Base-by-base conservation (phyloP, 495 filamentous ascomycete species). In the Hypomontagnella submonticulosa region DNA sequence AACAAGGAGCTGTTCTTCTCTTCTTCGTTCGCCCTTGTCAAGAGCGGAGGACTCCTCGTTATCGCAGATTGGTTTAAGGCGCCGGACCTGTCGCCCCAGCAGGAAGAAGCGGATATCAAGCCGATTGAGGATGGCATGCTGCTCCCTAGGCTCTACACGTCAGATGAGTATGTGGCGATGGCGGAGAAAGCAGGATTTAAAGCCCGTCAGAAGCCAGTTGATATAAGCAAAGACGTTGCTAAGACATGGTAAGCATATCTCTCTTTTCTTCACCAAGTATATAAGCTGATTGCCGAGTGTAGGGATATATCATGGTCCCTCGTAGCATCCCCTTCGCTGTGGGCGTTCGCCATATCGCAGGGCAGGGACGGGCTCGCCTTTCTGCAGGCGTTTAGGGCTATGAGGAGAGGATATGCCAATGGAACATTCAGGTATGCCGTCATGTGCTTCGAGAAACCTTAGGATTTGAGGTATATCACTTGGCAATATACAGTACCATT, bases 301-400 rank as follows among this genome's bases (percentile, higher is more conserved):
- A 87, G 84, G 84, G 84, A 86, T 67, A 85, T 87, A n/a, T 87
- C 83, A 15, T 86, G 84, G 84, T 72, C 76, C 13, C 75, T 86
- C 5, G 77, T 87, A 1, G 82, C 85, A 48, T 84, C 81, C 11
- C 84, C 84, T 4, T 76, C 80, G 1, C 75, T 87, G 11, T 87
- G 84, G 84, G 78, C 83, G 0, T 85, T 86, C 58, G 84, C 84
- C 2, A 77, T 83, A 33, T 80, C 82, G 27, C 84, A 87, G 57
- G 84, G 84, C 13, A 69, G 84, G 34, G 84, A 87, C 55, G 84
- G 82, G 0, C 77, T 87, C 12, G 83, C 84, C 13, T 87, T 86
- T 48, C 64, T 87, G 13, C 84, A 87, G 71, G 81, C 83, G 13
- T 87, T 87, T 66, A 75, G 83, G 18, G 83, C 84, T 4, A 87